Evolutionary conservation across 257 asterid genomes (phyloP).

Genomic region (Cinchona pubescens): DNA sequence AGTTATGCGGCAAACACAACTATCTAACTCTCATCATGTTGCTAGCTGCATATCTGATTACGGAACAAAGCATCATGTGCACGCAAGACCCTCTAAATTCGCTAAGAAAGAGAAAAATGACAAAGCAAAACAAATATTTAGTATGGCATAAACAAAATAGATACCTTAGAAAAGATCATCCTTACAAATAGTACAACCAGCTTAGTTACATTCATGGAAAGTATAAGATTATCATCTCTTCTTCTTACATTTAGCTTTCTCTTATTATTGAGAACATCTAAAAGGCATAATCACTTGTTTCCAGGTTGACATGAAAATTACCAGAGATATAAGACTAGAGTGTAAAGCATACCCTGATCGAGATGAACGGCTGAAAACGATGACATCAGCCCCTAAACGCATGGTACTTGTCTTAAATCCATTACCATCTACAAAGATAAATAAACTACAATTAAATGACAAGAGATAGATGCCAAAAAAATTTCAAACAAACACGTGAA

Average conservation of each 20-base stretch:
- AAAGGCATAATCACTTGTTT: neutral
- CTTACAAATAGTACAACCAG: neutral
- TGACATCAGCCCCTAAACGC: slow-evolving; percentile 91
- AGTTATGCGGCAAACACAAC: neutral
- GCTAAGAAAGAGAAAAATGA: neutral
- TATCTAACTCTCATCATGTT: neutral
- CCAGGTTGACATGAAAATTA: neutral
- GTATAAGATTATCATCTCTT: neutral
- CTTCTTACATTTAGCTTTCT: neutral
- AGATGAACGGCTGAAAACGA: slow-evolving; percentile 73
- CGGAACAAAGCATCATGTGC: neutral
- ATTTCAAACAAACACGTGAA: neutral
- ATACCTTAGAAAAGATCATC: neutral
- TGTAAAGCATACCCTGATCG: slow-evolving; percentile 56
- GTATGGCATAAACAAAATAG: neutral
- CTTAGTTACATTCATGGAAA: neutral
- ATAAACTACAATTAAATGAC: neutral
- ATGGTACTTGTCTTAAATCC: slow-evolving; percentile 98
- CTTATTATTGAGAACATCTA: neutral
- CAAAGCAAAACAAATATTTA: neutral
- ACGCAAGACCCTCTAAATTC: neutral
- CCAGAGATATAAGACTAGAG: slow-evolving; percentile 18
- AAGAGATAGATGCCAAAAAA: neutral
- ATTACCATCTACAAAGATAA: slow-evolving; percentile 69
- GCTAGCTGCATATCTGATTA: neutral